phyloP scores from a whole-genome alignment of 1,284 basidiomycete genomes.

The Boletus semigastroideus region DNA sequence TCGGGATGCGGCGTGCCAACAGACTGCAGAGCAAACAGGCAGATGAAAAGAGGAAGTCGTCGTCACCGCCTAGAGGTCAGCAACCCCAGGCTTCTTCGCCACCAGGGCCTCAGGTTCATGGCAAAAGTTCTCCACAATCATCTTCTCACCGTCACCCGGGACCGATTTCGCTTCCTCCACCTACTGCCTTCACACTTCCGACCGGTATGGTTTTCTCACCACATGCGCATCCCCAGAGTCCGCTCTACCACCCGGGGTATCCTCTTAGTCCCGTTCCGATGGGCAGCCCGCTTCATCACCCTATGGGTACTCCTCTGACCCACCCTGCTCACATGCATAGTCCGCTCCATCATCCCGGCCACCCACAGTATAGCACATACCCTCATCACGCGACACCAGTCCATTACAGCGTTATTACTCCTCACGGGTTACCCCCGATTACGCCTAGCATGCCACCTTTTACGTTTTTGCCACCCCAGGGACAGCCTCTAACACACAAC shows the following conservation, averaged over 20 bases:
- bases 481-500: too few relatives aligned
- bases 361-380: conserved; percentile 34
- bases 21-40: conserved; percentile 20
- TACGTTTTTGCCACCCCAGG: conserved; percentile 54
- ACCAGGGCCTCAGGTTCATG: conserved; percentile 15
- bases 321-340: conserved; percentile 33
- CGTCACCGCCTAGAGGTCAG: conserved; percentile 16
- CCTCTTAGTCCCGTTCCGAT: conserved; percentile 29
- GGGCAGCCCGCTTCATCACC: conserved; percentile 32
- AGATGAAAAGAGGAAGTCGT: conserved; percentile 26
- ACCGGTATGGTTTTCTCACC: conserved; percentile 35
- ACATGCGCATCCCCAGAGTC: conserved; percentile 35
- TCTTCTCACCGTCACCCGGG: conserved; percentile 66
- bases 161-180: conserved; percentile 67
- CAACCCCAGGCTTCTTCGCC: conserved; percentile 11
- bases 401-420: conserved; percentile 48
- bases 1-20: conserved; percentile 32
- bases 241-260: conserved; percentile 36
- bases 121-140: conserved; percentile 28
- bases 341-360: conserved; percentile 41
- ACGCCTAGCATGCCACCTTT: conserved; percentile 81
- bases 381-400: conserved; percentile 37
- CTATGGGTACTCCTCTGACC: conserved; percentile 30
- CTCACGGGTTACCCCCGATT: conserved; percentile 71
- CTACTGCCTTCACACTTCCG: conserved; percentile 44